Evolutionary conservation across 768 basidiomycete genomes (phyloP), one percentile per base, ranked within the genome.

Genomic region (Mycena galopus): DNA sequence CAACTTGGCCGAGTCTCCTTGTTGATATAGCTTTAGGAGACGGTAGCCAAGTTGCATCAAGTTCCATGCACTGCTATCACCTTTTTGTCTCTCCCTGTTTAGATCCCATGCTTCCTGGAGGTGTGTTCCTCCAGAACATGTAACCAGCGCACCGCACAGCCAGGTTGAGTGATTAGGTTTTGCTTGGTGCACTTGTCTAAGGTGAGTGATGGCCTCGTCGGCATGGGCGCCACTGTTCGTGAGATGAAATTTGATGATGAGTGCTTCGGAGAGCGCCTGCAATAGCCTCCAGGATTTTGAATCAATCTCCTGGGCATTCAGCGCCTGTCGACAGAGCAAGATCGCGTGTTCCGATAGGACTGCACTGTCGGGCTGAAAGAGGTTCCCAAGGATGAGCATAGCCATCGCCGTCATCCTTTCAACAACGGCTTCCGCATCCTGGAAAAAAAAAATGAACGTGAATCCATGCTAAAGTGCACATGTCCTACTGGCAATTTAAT

Each of bases 221-320:
- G 42, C 59, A 37, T 39, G 23, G n/a, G 37, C 37, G 7, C 12
- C 59, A 60, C 27, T 60, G 23, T 23, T 23, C 6, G 59, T 60
- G 59, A 60, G 59, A 60, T 60, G 19, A 37, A 60, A 60, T 23
- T 60, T 37, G 39, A 60, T 60, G 23, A 60, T 23, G 14, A 60
- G 59, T 25, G 59, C 59, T 25, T 60, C 59, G 39, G 59, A 60
- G 35, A 60, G 59, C 19, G 23, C 59, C 59, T 12, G 27, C 23
- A 60, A 42, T 7, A 42, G 10, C 37, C 6, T 60, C 59, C 59
- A 60, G n/a, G 12, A 23, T 42, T 37, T 12, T 39, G 19, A 23
- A 27, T 19, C 32, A 21, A 8, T 19, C 5, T 33, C 27, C n/a
- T 25, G 59, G 32, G 35, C 27, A 12, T 23, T 2, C 35, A 60